Evolutionary conservation across 306 rosid species (phyloP), one percentile per base, ranked within the genome.

Genomic region (Abrus precatorius): DNA sequence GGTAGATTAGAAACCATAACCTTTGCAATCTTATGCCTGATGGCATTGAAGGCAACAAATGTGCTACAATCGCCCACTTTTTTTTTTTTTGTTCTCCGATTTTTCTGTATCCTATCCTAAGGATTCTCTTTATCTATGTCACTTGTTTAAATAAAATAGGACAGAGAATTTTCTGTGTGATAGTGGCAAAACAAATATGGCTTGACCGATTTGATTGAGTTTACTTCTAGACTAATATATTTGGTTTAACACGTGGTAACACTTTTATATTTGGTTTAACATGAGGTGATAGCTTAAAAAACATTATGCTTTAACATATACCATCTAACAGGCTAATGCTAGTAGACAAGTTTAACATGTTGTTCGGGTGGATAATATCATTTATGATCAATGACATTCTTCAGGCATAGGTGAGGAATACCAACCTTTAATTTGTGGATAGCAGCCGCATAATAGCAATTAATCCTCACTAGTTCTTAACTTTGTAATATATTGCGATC

Each of bases 401-500:
- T 54, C 67, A 28, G 47, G 27, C 74, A 14, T 62, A 28, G 55
- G 32, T 10, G 47, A 40, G 12, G 14, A 28, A 53, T 52, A 50
- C 14, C 34, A 53, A 29, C 34, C 62, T 47, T 65, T 60, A 33
- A 52, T 28, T 50, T 40, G 48, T 30, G 74, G 13, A 53, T 14
- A 3, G 29, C 50, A 5, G 5, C 45, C 38, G 10, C n/a, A 4
- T 64, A 10, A 14, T 73, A 32, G 2, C 12, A 11, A 13, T 45
- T 48, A 55, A 80, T 53, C 43, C 41, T 40, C 43, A 29, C 44
- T 57, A 13, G 85, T 70, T 50, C 48, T 61, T 63, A 13, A 69
- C 38, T 9, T 38, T 61, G 47, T 47, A 63, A 44, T 40, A 47
- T 62, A 64, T 61, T 60, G 72, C 11, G 62, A 27, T 59, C 38